Percentiles rank a stretch among this genome's conserved stretches.
Conservation (phyloP, 1,284 basidiomycete species). For the Takashimella koratensis region DNA sequence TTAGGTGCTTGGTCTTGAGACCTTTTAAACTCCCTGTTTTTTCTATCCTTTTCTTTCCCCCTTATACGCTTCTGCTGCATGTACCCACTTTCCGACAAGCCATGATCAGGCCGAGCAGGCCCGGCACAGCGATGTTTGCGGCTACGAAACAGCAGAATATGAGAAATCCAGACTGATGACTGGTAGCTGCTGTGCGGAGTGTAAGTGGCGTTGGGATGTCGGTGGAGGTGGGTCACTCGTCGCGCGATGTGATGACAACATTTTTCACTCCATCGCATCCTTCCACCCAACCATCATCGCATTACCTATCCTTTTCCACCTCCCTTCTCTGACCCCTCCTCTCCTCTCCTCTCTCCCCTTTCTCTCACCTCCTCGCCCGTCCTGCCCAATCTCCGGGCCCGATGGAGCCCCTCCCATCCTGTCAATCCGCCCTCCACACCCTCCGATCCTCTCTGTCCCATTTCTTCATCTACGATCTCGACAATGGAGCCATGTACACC, state of each 20-base stretch:
- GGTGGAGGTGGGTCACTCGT: too few species aligned
- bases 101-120: too few species aligned
- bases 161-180: too few species aligned
- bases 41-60: neutral
- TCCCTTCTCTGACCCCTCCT: neutral
- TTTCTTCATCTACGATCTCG: neutral
- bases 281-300: too few species aligned
- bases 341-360: neutral
- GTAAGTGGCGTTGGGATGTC: too few species aligned
- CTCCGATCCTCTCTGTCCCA: neutral
- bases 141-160: too few species aligned
- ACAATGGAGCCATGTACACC: conserved; percentile 9
- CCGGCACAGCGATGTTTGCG: too few species aligned
- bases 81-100: conserved; percentile 20
- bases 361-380: neutral
- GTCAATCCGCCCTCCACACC: neutral
- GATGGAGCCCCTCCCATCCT: neutral
- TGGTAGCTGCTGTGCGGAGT: too few species aligned
- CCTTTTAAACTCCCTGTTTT: neutral
- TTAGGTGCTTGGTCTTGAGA: neutral
- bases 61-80: conserved; percentile 13
- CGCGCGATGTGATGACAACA: too few species aligned
- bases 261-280: neutral
- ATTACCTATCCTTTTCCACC: neutral
- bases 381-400: neutral